These are phyloP conservation scores for Diplotaxis tenuifolia DNA, from an alignment of 345 rosid species.

Conservation along the genomic window DNA sequence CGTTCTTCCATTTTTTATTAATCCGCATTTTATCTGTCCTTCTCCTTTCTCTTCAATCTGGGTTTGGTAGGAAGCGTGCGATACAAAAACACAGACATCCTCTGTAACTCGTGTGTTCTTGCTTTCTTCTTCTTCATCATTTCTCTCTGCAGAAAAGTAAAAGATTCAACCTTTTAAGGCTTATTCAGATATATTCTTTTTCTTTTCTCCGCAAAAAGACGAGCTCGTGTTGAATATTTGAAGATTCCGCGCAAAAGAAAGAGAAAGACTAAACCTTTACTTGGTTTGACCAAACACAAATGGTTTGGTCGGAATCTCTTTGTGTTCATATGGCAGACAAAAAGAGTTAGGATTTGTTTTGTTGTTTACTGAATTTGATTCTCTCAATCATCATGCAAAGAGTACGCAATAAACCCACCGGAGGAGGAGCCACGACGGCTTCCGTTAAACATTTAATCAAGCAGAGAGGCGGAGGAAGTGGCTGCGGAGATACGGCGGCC, in stretches of 20 bases:
- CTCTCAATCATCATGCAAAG: slow-evolving; percentile 36
- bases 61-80: slow-evolving; percentile 35
- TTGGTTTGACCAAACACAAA: slow-evolving; percentile 21
- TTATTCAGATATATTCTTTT: background rate
- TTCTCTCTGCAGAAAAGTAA: slow-evolving; percentile 2
- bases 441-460: slow-evolving; percentile 12
- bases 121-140: slow-evolving; percentile 30
- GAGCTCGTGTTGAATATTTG: slow-evolving; percentile 17
- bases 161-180: slow-evolving; percentile 18
- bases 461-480: slow-evolving; percentile 25
- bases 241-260: slow-evolving; percentile 14
- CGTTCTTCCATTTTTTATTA: background rate
- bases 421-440: background rate
- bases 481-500: slow-evolving; percentile 34
- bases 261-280: background rate
- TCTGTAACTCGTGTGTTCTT: slow-evolving; percentile 52
- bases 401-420: slow-evolving; percentile 22
- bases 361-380: slow-evolving; percentile 1
- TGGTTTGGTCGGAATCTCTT: slow-evolving; percentile 18
- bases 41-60: slow-evolving; percentile 31
- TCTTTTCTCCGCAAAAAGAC: slow-evolving; percentile 7
- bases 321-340: slow-evolving; percentile 26
- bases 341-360: background rate
- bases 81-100: slow-evolving; percentile 49
- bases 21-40: slow-evolving; percentile 22